Base-by-base conservation (phyloP, 441 rosid species). In the Eutrema salsugineum region DNA sequence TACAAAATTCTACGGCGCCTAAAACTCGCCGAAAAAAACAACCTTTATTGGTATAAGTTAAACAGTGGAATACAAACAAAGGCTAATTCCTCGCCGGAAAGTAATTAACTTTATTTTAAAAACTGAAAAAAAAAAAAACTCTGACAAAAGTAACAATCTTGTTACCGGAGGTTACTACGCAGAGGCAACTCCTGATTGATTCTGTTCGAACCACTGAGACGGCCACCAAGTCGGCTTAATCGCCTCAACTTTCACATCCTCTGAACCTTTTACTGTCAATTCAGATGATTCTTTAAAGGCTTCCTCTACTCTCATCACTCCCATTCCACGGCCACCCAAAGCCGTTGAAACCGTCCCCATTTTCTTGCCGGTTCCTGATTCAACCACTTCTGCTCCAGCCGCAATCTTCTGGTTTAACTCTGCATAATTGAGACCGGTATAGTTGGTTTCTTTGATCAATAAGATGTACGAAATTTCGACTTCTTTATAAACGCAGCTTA, bases 181-280 rank as follows among this genome's bases (percentile, higher is more conserved):
- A 1, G 76, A 9, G 6, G 76, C 76, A 16, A 33, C 38, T 24
- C 46, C 72, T 14, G 68, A 66, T 9, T 58, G 80, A 78, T 81
- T 75, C 76, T 84, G 86, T 27, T 72, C 86, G 65, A 82, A 82
- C 99, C 99, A 93, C 64, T 86, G 85, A 24, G 76, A 42, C 4
- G 94, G 95, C 99, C 97, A 95, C 99, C 98, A 93, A 47, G 81
- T 72, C 6, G 98, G 98, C 70, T 80, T 86, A n/a, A 76, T 51
- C 11, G 90, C 88, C 86, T 86, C 84, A 2, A 88, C 92, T 68
- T 81, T 87, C 54, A 95, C 81, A 15, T 76, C 86, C 49, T 85
- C 87, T 69, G 76, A 80, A 27, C 89, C 93, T 27, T 66, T 80
- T 35, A 92, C 51, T 19, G 36, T 59, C 66, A 93, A 76, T 4